Conservation (phyloP, 768 basidiomycete genomes). For the Mycena capillaripes region DNA sequence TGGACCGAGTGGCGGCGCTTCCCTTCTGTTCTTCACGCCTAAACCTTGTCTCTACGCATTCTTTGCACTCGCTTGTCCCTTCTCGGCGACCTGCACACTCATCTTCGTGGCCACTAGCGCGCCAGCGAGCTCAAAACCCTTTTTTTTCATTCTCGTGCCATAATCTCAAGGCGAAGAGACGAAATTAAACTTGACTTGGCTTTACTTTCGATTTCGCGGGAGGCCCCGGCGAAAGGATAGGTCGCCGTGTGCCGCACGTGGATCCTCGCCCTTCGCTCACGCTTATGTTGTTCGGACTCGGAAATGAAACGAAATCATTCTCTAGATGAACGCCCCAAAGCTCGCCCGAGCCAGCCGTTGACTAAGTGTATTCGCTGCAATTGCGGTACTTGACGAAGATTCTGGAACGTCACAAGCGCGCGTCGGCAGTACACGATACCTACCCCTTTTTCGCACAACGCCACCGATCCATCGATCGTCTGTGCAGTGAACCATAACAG, state of each 20-base stretch:
- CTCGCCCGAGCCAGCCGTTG: no score
- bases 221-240: constrained; percentile 10
- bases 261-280: not conserved
- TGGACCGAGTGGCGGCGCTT: constrained; percentile 23
- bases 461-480: no score
- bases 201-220: constrained; percentile 23
- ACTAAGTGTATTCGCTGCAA: no score
- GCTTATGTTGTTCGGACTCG: not conserved
- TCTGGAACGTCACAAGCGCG: no score
- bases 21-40: constrained; percentile 13
- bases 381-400: no score
- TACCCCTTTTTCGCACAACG: no score
- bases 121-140: constrained; percentile 20
- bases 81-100: not conserved
- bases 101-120: constrained; percentile 9
- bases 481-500: no score
- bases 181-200: not conserved
- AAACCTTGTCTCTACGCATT: not conserved
- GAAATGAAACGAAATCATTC: no score
- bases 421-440: no score
- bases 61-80: constrained; percentile 5
- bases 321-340: not conserved
- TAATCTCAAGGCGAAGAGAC: not conserved
- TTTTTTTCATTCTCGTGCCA: constrained; percentile 1
- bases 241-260: constrained; percentile 16